Conservation (phyloP, 441 rosid species). For the Arabidopsis lyrata region DNA sequence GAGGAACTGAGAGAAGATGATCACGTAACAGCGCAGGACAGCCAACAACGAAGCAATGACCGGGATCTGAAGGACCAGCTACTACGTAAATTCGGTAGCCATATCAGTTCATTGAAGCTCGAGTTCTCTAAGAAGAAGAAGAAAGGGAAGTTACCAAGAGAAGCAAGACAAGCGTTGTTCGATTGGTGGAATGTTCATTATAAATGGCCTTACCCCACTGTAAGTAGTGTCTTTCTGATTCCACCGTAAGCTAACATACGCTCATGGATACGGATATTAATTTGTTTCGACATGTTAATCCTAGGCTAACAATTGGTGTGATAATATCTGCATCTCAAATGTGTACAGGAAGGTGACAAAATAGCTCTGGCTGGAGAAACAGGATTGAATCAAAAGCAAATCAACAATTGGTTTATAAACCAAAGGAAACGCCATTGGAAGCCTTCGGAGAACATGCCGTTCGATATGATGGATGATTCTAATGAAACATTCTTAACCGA, state of each 20-base stretch:
- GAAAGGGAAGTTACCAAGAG: constrained; percentile 77
- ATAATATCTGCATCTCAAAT: not conserved
- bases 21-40: constrained; percentile 51
- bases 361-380: constrained; percentile 77
- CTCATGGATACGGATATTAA: not conserved
- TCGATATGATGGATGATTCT: constrained; percentile 58
- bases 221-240: constrained; percentile 40
- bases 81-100: constrained; percentile 75
- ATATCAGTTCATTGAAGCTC: constrained; percentile 62
- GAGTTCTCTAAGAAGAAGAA: constrained; percentile 79
- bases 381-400: constrained; percentile 93
- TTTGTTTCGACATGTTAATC: not conserved
- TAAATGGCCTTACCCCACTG: constrained; percentile 83
- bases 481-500: constrained; percentile 67
- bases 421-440: constrained; percentile 98
- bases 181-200: constrained; percentile 73
- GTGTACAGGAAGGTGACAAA: constrained; percentile 79
- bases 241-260: not conserved
- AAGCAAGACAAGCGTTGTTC: constrained; percentile 65
- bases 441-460: constrained; percentile 84
- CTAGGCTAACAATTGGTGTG: constrained; percentile 4
- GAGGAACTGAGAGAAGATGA: constrained; percentile 85
- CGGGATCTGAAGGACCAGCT: constrained; percentile 76
- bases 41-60: constrained; percentile 57
- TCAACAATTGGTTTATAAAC: constrained; percentile 96